Evolutionary conservation across 1,284 basidiomycete genomes (phyloP), one percentile per base, ranked within the genome.

Genomic region (Papiliotrema laurentii): DNA sequence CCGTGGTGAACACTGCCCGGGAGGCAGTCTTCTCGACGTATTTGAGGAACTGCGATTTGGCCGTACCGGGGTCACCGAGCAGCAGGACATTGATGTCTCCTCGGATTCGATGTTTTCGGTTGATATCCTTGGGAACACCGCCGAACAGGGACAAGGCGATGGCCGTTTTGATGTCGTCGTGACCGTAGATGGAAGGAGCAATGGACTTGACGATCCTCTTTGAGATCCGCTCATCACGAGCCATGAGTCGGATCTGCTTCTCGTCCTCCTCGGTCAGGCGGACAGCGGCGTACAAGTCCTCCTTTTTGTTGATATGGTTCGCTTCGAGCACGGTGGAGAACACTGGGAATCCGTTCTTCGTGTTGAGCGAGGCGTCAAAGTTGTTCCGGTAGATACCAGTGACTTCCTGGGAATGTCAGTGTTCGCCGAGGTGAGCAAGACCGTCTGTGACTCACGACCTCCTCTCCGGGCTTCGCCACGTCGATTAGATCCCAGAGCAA

Each of bases 321-420:
- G 94, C 94, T 71, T 98, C 94, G 54, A 99, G 86, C 49, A 99
- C 82, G 5, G 94, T 99, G 3, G 92, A 93, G 77, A 99, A 99
- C 35, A 99, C 96, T 0, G 94, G 94, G 78, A 99, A 99, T 22
- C 94, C 96, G 62, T 98, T 97, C 78, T 97, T 98, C 40, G 91
- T 86, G 75, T 99, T 98, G 61, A 99, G 82, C 1, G 92, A 88
- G 4, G 93, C 93, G 68, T 98, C 94, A 63, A 97, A 98, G 74
- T 98, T 98, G 77, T 99, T 99, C 59, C 93, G 83, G 73, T 99
- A 99, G 60, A 97, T 84, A 51, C 94, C 94, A 5, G 94, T 98
- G 19, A 96, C 84, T 79, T 97, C 92, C 87, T 89, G 61, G 30
- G 13, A 36, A 2, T 21, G 33, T 53, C 40, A 56, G 50, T n/a